These are phyloP conservation scores for Sordariomycetes sp. DNA, from an alignment of 2,329 filamentous ascomycete genomes.

Conservation along the genomic window DNA sequence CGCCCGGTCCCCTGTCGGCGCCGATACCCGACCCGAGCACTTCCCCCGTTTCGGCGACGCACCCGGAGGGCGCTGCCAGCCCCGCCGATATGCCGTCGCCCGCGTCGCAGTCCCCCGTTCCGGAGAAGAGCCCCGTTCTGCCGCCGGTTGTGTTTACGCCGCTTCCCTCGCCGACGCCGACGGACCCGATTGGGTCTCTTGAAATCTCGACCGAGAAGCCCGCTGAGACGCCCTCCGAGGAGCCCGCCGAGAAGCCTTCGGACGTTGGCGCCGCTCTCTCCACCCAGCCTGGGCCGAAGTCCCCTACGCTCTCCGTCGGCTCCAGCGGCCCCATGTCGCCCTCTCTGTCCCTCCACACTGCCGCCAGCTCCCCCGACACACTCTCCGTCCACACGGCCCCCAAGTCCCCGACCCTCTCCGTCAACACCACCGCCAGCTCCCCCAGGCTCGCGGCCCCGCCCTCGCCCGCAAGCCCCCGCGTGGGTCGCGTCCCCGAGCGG, in stretches of 20 bases:
- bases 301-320: too few relatives aligned
- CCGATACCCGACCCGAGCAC: conserved; percentile 7
- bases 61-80: background rate
- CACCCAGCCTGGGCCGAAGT: too few relatives aligned
- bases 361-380: too few relatives aligned
- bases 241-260: background rate
- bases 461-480: too few relatives aligned
- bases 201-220: background rate
- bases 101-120: background rate
- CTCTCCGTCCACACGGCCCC: too few relatives aligned
- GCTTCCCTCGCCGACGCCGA: background rate
- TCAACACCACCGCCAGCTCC: too few relatives aligned
- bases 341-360: too few relatives aligned
- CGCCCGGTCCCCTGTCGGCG: conserved; percentile 11
- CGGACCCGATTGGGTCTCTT: background rate
- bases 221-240: background rate
- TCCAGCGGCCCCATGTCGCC: too few relatives aligned
- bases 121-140: background rate
- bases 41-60: background rate
- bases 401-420: too few relatives aligned
- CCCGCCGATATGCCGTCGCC: background rate
- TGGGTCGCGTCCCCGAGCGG: too few relatives aligned
- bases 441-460: too few relatives aligned
- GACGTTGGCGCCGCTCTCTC: background rate
- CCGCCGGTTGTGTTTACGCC: background rate